Conservation (phyloP, 192 early-diverging fungal genomes). For the Coemansia aciculifera region DNA sequence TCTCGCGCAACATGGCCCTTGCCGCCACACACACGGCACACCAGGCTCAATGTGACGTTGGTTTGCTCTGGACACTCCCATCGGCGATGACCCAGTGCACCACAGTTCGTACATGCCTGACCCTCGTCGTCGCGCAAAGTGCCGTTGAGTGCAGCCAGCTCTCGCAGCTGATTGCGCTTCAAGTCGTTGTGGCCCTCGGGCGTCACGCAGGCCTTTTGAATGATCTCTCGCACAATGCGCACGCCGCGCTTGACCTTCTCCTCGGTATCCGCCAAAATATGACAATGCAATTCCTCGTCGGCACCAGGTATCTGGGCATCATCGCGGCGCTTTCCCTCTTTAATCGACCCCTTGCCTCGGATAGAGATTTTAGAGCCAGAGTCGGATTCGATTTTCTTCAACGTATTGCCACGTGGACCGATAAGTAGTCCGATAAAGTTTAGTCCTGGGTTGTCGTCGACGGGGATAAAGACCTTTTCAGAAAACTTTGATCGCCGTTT, state of each 20-base stretch:
- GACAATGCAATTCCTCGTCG: slow-evolving; percentile 88
- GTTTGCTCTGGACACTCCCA: slow-evolving; percentile 88
- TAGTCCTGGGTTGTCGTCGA: slow-evolving; percentile 92
- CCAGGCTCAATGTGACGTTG: slow-evolving; percentile 83
- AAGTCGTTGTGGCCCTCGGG: slow-evolving; percentile 96
- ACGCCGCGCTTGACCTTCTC: slow-evolving; percentile 84
- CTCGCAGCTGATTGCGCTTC: slow-evolving; percentile 91
- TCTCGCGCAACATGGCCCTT: slow-evolving; percentile 93
- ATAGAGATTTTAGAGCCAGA: slow-evolving; percentile 96
- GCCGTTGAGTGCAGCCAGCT: slow-evolving; percentile 93
- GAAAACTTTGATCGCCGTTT: slow-evolving; percentile 73
- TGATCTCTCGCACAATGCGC: slow-evolving; percentile 87
- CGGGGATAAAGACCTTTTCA: slow-evolving; percentile 97
- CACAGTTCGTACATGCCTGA: slow-evolving; percentile 93
- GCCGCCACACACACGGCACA: slow-evolving; percentile 87
- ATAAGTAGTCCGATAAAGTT: slow-evolving; percentile 98
- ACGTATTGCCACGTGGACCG: slow-evolving; percentile 94
- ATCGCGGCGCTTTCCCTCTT: slow-evolving; percentile 81
- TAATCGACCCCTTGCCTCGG: slow-evolving; percentile 92
- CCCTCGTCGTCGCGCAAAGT: slow-evolving; percentile 94
- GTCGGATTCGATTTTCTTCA: slow-evolving; percentile 94
- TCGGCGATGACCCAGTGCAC: slow-evolving; percentile 81
- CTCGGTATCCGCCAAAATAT: slow-evolving; percentile 86
- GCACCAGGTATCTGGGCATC: slow-evolving; percentile 64
- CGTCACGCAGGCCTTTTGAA: slow-evolving; percentile 86